phyloP scores from a whole-genome alignment of 768 basidiomycete species.

The Termitomyces sp. region DNA sequence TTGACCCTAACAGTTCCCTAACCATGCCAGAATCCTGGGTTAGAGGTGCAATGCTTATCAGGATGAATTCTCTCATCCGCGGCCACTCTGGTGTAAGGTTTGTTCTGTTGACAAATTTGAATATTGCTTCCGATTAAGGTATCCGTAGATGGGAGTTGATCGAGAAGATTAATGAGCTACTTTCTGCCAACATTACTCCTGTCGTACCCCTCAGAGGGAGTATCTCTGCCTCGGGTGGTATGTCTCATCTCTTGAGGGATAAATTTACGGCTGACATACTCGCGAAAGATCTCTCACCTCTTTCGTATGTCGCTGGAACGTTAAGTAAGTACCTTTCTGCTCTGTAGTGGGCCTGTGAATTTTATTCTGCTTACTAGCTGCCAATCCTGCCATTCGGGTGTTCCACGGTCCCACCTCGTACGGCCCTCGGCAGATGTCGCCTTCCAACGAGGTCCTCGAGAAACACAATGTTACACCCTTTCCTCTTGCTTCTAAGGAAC shows the following conservation, averaged over 20 bases:
- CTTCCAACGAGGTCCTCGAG: constrained; percentile 46
- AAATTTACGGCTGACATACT: background rate
- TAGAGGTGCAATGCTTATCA: constrained; percentile 70
- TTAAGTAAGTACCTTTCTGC: constrained; percentile 30
- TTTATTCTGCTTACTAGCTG: background rate
- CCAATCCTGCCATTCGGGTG: constrained; percentile 25
- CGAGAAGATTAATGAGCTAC: constrained; percentile 59
- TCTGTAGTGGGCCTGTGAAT: background rate
- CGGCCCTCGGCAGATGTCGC: constrained; percentile 43
- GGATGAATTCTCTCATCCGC: constrained; percentile 78
- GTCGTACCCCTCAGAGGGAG: constrained; percentile 78
- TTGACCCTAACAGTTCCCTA: constrained; percentile 59
- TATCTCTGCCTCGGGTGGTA: constrained; percentile 76
- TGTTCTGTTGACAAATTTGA: constrained; percentile 1
- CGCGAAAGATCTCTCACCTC: constrained; percentile 38
- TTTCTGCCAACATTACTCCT: constrained; percentile 59
- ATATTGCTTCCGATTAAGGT: background rate
- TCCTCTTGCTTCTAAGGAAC: constrained; percentile 58
- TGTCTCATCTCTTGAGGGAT: constrained; percentile 4
- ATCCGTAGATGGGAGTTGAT: constrained; percentile 59
- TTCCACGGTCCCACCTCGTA: constrained; percentile 49
- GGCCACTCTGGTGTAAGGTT: constrained; percentile 75
- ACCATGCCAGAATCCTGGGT: constrained; percentile 89
- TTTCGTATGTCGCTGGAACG: constrained; percentile 64
- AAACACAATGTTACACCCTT: constrained; percentile 53